Percentiles rank a stretch among this genome's conserved stretches.
These are phyloP conservation scores for Leccinum disarticulatum DNA, from an alignment of 768 basidiomycete species.

Conservation along the genomic window DNA sequence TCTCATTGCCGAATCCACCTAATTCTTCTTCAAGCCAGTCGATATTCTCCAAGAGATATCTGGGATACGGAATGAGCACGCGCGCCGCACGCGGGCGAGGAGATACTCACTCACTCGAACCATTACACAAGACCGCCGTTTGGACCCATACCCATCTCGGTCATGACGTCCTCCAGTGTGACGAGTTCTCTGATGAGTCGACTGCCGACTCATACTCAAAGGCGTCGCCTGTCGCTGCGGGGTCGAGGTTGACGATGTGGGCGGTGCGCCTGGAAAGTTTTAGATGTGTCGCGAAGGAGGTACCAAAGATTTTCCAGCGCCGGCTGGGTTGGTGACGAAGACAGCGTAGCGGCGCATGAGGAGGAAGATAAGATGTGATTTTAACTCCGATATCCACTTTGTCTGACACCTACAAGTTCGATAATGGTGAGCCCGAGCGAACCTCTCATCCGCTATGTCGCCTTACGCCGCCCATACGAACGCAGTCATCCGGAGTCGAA, in stretches of 20 bases:
- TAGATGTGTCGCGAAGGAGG: conserved; percentile 86
- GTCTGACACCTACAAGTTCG: too few species aligned
- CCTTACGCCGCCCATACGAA: too few species aligned
- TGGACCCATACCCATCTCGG: conserved; percentile 90
- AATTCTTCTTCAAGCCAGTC: conserved; percentile 98
- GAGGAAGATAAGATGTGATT: conserved; percentile 23
- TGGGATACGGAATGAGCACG: conserved; percentile 30
- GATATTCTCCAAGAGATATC: conserved; percentile 94
- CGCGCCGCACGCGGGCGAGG: background rate
- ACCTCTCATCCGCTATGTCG: too few species aligned
- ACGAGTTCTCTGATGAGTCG: conserved; percentile 89
- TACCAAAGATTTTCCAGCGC: conserved; percentile 94
- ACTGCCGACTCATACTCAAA: conserved; percentile 93
- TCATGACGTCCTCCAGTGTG: conserved; percentile 93
- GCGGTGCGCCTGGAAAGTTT: conserved; percentile 76
- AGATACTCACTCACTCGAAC: conserved; percentile 90
- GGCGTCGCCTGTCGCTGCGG: conserved; percentile 80
- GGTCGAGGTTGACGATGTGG: conserved; percentile 97
- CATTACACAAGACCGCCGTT: conserved; percentile 98
- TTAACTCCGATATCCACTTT: conserved; percentile 26
- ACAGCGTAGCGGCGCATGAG: conserved; percentile 80
- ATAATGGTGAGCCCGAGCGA: too few species aligned
- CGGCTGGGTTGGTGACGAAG: conserved; percentile 92
- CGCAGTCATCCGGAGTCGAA: too few species aligned
- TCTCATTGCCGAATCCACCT: conserved; percentile 62